A percentile compares a stretch with the other conserved stretches of the same genome.
phyloP scores from a whole-genome alignment of 352 stramenopile genomes.

The Plasmopara halstedii region DNA sequence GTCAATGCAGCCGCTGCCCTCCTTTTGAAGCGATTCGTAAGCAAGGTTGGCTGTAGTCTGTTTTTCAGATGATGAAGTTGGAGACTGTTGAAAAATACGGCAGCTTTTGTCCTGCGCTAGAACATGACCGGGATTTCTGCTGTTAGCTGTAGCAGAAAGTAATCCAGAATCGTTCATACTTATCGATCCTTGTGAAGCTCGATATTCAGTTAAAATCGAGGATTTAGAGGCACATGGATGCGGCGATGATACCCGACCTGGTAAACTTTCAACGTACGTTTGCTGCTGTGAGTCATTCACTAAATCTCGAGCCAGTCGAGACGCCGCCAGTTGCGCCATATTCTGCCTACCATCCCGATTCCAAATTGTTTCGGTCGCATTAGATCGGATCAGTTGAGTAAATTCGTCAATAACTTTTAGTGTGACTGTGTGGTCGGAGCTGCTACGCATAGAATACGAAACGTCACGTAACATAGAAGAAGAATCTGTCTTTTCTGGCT shows the following conservation, averaged over 20 bases:
- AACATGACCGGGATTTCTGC: constrained; percentile 13
- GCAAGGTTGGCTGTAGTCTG: background rate
- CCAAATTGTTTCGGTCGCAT: background rate
- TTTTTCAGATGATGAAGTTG: background rate
- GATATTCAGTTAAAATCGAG: constrained; percentile 9
- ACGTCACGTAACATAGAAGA: constrained; percentile 22
- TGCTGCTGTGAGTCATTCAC: constrained; percentile 11
- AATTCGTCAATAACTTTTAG: constrained; percentile 4
- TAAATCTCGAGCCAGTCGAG: constrained; percentile 6
- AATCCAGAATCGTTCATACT: constrained; percentile 10
- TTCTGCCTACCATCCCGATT: constrained; percentile 5
- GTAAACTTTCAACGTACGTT: constrained; percentile 21
- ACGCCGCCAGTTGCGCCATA: background rate
- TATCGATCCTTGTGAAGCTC: constrained; percentile 2
- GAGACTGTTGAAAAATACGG: constrained; percentile 3
- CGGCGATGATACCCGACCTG: constrained; percentile 16
- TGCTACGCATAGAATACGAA: constrained; percentile 26
- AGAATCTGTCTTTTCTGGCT: background rate
- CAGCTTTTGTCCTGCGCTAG: constrained; percentile 8
- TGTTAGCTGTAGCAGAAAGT: constrained; percentile 8
- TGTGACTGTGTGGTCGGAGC: constrained; percentile 1
- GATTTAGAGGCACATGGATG: constrained; percentile 15
- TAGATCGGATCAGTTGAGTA: constrained; percentile 5
- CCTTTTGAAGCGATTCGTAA: background rate
- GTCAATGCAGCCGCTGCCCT: constrained; percentile 8